A percentile compares a stretch with the other conserved stretches of the same genome.
These are phyloP conservation scores for Diaporthe helianthi DNA, from an alignment of 2,329 filamentous ascomycete species.

Conservation along the genomic window DNA sequence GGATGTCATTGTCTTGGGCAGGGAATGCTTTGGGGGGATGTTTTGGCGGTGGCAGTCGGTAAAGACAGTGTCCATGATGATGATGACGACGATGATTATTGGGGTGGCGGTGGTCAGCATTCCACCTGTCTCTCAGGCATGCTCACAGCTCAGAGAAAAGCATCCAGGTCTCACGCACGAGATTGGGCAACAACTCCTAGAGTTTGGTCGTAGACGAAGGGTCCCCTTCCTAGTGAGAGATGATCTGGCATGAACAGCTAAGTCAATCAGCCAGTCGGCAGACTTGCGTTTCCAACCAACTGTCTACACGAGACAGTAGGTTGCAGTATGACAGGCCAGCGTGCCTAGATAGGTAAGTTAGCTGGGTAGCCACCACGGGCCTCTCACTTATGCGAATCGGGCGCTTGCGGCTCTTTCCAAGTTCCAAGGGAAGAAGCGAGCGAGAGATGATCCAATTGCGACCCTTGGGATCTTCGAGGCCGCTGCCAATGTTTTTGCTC, in stretches of 20 bases:
- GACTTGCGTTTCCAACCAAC: neutral
- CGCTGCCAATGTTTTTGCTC: constrained; percentile 7
- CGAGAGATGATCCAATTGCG: neutral
- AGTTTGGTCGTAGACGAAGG: constrained; percentile 8
- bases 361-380: neutral
- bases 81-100: neutral
- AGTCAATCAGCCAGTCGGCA: neutral
- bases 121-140: neutral
- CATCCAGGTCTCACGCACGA: neutral
- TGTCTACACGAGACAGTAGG: neutral
- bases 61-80: neutral
- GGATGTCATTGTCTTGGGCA: neutral
- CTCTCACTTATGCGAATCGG: neutral
- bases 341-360: neutral
- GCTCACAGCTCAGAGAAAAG: neutral
- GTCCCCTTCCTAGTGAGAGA: neutral
- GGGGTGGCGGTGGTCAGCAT: neutral
- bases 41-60: neutral
- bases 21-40: neutral
- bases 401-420: constrained; percentile 15
- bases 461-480: constrained; percentile 11
- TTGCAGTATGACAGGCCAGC: neutral
- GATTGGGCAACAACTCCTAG: constrained; percentile 2
- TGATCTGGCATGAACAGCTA: neutral
- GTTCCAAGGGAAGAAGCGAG: neutral